A percentile compares a stretch with the other conserved stretches of the same genome.
phyloP scores from a whole-genome alignment of 352 stramenopile species.

The Phytophthora uliginosa region DNA sequence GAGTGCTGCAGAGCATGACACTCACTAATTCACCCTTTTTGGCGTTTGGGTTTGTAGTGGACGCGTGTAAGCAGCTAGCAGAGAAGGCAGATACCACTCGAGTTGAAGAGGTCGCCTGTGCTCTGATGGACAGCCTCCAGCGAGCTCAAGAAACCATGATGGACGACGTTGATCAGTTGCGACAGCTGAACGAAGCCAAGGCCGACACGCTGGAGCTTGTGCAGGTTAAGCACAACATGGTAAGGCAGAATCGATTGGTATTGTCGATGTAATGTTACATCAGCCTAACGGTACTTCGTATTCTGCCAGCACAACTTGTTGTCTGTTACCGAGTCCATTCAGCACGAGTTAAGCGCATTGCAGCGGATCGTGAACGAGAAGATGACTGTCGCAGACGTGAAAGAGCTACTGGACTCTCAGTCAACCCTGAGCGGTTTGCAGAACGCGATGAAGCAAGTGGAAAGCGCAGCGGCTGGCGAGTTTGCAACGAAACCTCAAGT shows the following conservation, averaged over 20 bases:
- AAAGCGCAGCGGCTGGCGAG: constrained; percentile 38
- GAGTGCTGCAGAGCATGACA: background rate
- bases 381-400: constrained; percentile 44
- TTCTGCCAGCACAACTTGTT: constrained; percentile 48
- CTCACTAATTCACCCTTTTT: background rate
- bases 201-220: constrained; percentile 34
- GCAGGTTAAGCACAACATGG: constrained; percentile 58
- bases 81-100: constrained; percentile 42
- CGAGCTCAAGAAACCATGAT: constrained; percentile 32
- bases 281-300: background rate
- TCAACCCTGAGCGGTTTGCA: constrained; percentile 37
- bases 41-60: constrained; percentile 28
- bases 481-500: constrained; percentile 44
- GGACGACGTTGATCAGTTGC: constrained; percentile 38
- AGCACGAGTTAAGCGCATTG: constrained; percentile 44
- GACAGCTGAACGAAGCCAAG: constrained; percentile 25
- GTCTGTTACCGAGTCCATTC: constrained; percentile 54
- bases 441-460: constrained; percentile 31
- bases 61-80: constrained; percentile 49
- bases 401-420: constrained; percentile 41
- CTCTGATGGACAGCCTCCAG: constrained; percentile 42
- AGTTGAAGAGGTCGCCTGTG: constrained; percentile 40
- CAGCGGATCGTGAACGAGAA: constrained; percentile 42
- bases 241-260: constrained; percentile 11
- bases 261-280: background rate